Base-by-base conservation (phyloP, 768 basidiomycete species). In the Tephrocybe sp. region DNA sequence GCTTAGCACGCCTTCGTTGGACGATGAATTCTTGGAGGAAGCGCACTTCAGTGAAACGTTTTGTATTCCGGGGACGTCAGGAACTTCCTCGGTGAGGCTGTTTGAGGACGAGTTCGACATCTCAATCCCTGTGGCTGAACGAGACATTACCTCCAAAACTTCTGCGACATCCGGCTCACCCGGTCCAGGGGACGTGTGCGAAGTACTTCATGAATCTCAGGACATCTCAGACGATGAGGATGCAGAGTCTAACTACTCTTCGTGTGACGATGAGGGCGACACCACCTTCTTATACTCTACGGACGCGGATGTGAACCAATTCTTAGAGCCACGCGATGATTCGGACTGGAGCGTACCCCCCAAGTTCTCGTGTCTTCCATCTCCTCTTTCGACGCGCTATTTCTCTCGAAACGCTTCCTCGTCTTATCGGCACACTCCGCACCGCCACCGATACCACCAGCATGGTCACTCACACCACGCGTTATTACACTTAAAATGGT, bases 401-500 rank as follows among this genome's bases (percentile, higher is more conserved):
- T 58, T 59, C 51, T 59, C 45, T 59, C 55, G 32, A 23, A 23
- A 51, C 54, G 14, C 34, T 39, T n/a, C n/a, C n/a, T 44, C 44
- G 11, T 42, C 45, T 26, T 52, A 52, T 38, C 62, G 37, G 30
- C 46, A 48, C 66, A 67, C 58, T 56, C 61, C 65, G 58, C 50
- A 45, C 34, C 75, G 77, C 23, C 77, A 77, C 54, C 60, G 66
- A 26, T 81, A 81, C 56, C 60, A 63, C 5, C 74, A 88, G 54
- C 86, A 80, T 59, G 86, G 86, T 1, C 74, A 83, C 55, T 88
- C 86, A 11, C 78, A 79, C 15, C 78, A 76, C 52, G 80, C 81
- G 1, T 73, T 88, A 30, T 67, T 73, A 12, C 77, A 85, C 58
- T 65, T 79, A 56, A 88, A 85, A 61, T 78, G 68, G 64, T 76